These are phyloP conservation scores for Yarrowia bubula DNA, from an alignment of 805 yeast genomes.

Conservation along the genomic window DNA sequence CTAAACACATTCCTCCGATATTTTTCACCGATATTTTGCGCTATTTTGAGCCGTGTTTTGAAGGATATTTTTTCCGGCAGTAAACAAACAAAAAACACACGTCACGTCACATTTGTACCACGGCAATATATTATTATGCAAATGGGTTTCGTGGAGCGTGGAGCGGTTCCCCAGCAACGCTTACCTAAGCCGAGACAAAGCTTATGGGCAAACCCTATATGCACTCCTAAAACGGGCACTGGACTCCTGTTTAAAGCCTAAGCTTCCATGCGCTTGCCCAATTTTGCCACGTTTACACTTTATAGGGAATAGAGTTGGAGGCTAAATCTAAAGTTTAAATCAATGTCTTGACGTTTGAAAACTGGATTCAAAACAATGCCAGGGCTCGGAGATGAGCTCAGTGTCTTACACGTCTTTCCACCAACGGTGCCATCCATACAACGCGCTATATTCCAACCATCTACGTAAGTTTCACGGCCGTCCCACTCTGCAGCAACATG, in stretches of 20 bases:
- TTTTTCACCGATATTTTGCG: not conserved
- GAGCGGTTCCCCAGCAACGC: not conserved
- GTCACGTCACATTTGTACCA: not conserved
- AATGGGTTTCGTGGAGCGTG: not conserved
- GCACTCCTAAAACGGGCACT: conserved; percentile 10
- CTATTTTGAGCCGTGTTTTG: not conserved
- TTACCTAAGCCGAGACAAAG: not conserved
- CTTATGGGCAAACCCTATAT: not conserved
- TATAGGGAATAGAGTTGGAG: not conserved
- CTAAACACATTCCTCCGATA: not conserved
- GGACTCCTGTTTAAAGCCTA: conserved; percentile 8
- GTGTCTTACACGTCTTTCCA: too few species aligned
- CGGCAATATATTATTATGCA: not conserved
- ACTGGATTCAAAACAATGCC: too few species aligned
- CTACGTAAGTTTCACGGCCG: too few species aligned
- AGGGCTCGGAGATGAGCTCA: too few species aligned
- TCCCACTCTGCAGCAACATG: not conserved
- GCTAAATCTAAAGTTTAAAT: not conserved
- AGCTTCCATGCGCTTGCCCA: conserved; percentile 26
- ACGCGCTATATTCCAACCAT: too few species aligned
- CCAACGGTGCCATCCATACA: too few species aligned
- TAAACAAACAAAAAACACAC: not conserved
- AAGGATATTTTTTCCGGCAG: too few species aligned
- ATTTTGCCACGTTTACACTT: conserved; percentile 24
- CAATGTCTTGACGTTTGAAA: too few species aligned